A percentile compares a stretch with the other conserved stretches of the same genome.
phyloP scores from a whole-genome alignment of 306 rosid genomes.

The Cucurbita argyrosperma region DNA sequence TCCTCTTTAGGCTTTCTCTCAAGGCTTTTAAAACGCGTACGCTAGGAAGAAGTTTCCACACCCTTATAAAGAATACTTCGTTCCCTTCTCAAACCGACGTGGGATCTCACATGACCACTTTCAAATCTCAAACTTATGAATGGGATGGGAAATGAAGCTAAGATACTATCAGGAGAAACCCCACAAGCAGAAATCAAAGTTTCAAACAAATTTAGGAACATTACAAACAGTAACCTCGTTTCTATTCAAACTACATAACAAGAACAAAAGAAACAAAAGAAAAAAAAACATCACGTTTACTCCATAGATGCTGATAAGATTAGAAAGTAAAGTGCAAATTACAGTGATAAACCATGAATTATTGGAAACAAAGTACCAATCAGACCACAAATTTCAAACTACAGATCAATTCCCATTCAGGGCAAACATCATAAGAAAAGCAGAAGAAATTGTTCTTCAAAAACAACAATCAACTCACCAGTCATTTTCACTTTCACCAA shows the following conservation, averaged over 20 bases:
- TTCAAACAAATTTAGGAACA: background rate
- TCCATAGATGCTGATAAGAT: background rate
- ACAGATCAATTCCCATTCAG: background rate
- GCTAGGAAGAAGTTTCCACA: too few relatives aligned
- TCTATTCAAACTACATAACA: background rate
- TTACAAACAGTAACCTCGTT: background rate
- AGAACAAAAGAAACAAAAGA: background rate
- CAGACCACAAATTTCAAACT: background rate
- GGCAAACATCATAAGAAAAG: background rate
- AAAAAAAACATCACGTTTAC: background rate
- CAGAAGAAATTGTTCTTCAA: background rate
- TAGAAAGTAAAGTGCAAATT: background rate
- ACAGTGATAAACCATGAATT: background rate
- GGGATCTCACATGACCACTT: background rate
- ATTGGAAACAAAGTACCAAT: background rate
- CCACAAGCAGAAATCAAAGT: background rate
- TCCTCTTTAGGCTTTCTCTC: too few relatives aligned
- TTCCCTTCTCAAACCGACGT: too few relatives aligned
- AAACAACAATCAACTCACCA: background rate
- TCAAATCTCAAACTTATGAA: background rate
- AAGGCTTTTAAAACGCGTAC: too few relatives aligned
- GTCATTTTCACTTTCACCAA: background rate
- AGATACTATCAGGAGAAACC: background rate
- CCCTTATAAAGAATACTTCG: too few relatives aligned
- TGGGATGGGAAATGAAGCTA: background rate